A percentile compares a stretch with the other conserved stretches of the same genome.
phyloP scores from a whole-genome alignment of 1,139 yeast species.

The Suhomyces maxii region DNA sequence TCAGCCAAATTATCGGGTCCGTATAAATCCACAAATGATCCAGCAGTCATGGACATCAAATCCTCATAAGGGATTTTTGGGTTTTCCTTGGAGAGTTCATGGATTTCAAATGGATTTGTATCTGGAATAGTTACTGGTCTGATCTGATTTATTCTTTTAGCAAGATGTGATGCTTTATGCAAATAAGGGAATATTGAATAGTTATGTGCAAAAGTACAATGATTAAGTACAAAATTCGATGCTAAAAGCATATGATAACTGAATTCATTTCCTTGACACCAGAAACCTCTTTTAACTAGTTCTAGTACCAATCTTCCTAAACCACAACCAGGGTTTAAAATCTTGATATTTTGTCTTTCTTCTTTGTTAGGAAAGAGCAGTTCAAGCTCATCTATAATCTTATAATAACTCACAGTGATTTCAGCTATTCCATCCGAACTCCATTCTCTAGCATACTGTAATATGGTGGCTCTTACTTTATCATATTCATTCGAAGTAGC shows the following conservation, averaged over 20 bases:
- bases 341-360: conserved; percentile 39
- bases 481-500: conserved; percentile 52
- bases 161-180: conserved; percentile 51
- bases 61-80: conserved; percentile 49
- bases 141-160: conserved; percentile 44
- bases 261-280: conserved; percentile 83
- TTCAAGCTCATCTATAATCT: conserved; percentile 48
- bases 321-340: conserved; percentile 84
- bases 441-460: conserved; percentile 80
- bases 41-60: conserved; percentile 75
- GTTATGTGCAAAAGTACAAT: conserved; percentile 38
- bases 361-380: conserved; percentile 40
- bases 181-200: conserved; percentile 54
- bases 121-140: conserved; percentile 58
- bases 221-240: conserved; percentile 65
- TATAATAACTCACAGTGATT: conserved; percentile 46
- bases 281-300: conserved; percentile 63
- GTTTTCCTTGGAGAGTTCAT: conserved; percentile 26
- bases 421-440: conserved; percentile 59
- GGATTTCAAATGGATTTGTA: conserved; percentile 40
- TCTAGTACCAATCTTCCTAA: conserved; percentile 78
- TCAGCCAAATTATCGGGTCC: conserved; percentile 48
- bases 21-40: conserved; percentile 76
- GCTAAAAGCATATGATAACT: conserved; percentile 78
- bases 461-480: conserved; percentile 60